Conservation (phyloP, 2,329 filamentous ascomycete genomes). For the Chaetomiaceae sp. region DNA sequence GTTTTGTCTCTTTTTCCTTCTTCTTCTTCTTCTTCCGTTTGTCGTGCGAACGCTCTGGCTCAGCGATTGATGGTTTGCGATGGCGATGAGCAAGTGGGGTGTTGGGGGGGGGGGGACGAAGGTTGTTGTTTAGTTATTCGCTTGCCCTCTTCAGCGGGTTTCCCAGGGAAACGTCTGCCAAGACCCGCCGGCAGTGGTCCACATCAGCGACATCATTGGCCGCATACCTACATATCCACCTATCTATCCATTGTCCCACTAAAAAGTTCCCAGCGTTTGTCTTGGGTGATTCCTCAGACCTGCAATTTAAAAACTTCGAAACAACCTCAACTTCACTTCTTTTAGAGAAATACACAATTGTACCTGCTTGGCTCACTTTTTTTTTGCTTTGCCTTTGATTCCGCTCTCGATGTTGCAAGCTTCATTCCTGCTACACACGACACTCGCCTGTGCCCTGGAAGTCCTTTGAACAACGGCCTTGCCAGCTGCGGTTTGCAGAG, state of each 20-base stretch:
- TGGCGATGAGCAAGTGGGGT: background rate
- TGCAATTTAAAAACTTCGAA: too few relatives aligned
- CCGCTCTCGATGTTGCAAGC: slow-evolving; percentile 4
- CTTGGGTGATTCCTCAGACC: background rate
- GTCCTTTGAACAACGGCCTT: background rate
- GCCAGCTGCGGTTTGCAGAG: background rate
- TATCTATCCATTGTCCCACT: background rate
- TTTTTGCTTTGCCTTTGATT: background rate
- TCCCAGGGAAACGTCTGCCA: slow-evolving; percentile 20
- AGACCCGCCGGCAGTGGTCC: background rate
- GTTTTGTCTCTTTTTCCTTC: too few relatives aligned
- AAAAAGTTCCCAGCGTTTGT: slow-evolving; percentile 11
- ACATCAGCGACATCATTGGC: slow-evolving; percentile 1
- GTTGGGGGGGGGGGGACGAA: too few relatives aligned
- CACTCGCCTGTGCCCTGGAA: background rate
- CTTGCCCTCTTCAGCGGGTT: slow-evolving; percentile 22
- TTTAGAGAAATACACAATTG: too few relatives aligned
- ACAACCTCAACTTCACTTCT: too few relatives aligned
- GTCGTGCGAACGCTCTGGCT: too few relatives aligned
- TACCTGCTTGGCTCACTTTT: too few relatives aligned
- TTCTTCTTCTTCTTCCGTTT: background rate
- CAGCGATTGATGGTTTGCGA: background rate
- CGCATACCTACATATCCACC: too few relatives aligned
- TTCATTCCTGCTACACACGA: background rate
- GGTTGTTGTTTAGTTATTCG: slow-evolving; percentile 23